phyloP scores from a whole-genome alignment of 2,329 filamentous ascomycete species.

The Fusarium oxysporum region DNA sequence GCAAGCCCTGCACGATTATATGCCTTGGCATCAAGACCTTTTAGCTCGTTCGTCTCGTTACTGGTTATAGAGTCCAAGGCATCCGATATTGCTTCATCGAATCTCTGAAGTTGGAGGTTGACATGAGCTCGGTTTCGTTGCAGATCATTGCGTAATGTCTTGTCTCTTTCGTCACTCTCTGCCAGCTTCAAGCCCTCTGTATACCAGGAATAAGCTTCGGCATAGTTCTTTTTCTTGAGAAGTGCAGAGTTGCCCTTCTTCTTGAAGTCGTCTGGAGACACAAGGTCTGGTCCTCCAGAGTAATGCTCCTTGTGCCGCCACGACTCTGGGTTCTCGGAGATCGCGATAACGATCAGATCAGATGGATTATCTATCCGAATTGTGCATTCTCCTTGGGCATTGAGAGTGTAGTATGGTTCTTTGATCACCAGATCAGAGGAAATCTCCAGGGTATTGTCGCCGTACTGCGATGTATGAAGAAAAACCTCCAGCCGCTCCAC shows the following conservation, averaged over 20 bases:
- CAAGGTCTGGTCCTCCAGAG: rapidly evolving
- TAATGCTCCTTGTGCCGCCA: constrained; percentile 9
- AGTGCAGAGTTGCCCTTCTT: constrained; percentile 48
- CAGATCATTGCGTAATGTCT: no score
- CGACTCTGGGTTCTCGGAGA: constrained; percentile 18
- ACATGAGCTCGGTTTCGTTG: constrained; percentile 48
- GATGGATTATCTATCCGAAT: constrained; percentile 54
- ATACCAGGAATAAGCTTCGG: constrained; percentile 43
- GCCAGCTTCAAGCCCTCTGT: constrained; percentile 43
- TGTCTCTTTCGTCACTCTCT: no score
- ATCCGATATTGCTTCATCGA: constrained; percentile 48
- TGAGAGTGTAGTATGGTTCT: constrained; percentile 62
- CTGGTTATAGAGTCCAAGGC: constrained; percentile 47
- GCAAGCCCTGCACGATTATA: constrained; percentile 49
- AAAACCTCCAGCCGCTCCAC: constrained; percentile 47
- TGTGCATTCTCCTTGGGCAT: constrained; percentile 52
- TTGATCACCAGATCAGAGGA: no score
- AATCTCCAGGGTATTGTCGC: no score
- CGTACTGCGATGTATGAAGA: constrained; percentile 53
- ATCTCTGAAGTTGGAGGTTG: constrained; percentile 47
- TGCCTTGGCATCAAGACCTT: constrained; percentile 48
- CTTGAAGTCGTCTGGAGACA: constrained; percentile 39
- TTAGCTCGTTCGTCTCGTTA: constrained; percentile 1
- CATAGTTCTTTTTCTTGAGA: constrained; percentile 19
- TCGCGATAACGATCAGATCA: no score